Evolutionary conservation across 441 rosid genomes (phyloP).

Genomic region (Populus hybrid): DNA sequence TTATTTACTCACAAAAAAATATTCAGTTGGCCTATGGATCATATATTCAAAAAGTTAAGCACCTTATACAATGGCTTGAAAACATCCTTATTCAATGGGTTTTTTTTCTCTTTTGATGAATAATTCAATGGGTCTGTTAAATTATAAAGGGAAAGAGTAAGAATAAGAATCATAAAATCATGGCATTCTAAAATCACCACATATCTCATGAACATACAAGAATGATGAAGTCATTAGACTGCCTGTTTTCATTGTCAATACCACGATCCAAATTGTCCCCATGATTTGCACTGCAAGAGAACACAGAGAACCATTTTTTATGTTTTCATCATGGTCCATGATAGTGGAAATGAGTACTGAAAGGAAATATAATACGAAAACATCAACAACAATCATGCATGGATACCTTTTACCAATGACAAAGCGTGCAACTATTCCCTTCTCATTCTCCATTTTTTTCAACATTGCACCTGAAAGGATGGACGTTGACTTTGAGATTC

Average conservation of each 20-base stretch:
- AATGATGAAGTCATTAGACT: constrained; percentile 68
- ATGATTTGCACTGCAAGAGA: constrained; percentile 59
- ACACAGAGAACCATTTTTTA: constrained; percentile 16
- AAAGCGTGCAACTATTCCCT: constrained; percentile 68
- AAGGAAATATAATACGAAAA: constrained; percentile 5
- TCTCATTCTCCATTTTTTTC: constrained; percentile 61
- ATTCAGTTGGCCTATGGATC: background rate
- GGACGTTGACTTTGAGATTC: constrained; percentile 1
- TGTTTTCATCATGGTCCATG: constrained; percentile 4
- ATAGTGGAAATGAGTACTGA: background rate
- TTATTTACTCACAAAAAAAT: background rate
- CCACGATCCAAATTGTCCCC: constrained; percentile 75
- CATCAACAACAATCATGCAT: background rate
- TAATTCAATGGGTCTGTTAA: background rate
- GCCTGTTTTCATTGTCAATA: constrained; percentile 75
- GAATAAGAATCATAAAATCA: background rate
- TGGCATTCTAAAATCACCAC: background rate
- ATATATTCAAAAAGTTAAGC: background rate
- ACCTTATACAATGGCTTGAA: background rate
- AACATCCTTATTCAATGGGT: background rate
- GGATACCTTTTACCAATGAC: constrained; percentile 82
- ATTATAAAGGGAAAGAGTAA: background rate
- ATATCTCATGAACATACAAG: constrained; percentile 57
- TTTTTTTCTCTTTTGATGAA: background rate
- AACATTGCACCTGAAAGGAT: constrained; percentile 44